A percentile compares a stretch with the other conserved stretches of the same genome.
Evolutionary conservation across 495 filamentous ascomycete genomes (phyloP).

Genomic region (Geoglossum glabrum): DNA sequence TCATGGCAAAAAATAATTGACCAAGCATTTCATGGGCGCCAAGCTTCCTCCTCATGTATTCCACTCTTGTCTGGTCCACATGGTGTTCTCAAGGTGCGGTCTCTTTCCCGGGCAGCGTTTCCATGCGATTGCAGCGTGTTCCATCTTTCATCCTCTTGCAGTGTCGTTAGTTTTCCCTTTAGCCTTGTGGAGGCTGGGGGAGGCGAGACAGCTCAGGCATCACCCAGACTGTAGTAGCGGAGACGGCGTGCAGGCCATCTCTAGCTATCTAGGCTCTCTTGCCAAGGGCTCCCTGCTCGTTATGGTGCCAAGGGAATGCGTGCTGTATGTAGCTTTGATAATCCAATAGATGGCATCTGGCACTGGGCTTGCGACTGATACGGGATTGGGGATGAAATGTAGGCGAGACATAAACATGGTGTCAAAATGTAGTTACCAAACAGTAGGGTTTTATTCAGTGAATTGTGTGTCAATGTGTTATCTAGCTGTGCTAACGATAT

Average conservation of each 20-base stretch:
- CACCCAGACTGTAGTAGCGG: background rate
- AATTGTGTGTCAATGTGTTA: too few relatives aligned
- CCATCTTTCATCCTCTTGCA: background rate
- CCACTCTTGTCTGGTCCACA: background rate
- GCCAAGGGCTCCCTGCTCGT: background rate
- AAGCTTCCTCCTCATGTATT: background rate
- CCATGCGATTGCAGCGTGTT: background rate
- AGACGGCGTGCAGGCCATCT: conserved; percentile 1
- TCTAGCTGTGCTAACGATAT: too few relatives aligned
- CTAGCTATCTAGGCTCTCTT: background rate
- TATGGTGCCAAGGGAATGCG: background rate
- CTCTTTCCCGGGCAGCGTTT: background rate
- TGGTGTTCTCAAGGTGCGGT: background rate
- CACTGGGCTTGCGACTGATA: too few relatives aligned
- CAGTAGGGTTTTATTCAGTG: too few relatives aligned
- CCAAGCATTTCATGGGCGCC: background rate
- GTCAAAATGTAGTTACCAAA: too few relatives aligned
- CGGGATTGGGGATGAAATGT: too few relatives aligned
- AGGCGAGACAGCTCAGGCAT: background rate
- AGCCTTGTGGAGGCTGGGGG: background rate
- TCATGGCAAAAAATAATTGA: background rate
- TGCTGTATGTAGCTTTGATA: background rate
- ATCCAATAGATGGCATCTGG: background rate
- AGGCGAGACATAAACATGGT: too few relatives aligned
- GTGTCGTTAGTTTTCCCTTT: background rate